phyloP scores from a whole-genome alignment of 2,329 filamentous ascomycete species.

The Alternaria burnsii region DNA sequence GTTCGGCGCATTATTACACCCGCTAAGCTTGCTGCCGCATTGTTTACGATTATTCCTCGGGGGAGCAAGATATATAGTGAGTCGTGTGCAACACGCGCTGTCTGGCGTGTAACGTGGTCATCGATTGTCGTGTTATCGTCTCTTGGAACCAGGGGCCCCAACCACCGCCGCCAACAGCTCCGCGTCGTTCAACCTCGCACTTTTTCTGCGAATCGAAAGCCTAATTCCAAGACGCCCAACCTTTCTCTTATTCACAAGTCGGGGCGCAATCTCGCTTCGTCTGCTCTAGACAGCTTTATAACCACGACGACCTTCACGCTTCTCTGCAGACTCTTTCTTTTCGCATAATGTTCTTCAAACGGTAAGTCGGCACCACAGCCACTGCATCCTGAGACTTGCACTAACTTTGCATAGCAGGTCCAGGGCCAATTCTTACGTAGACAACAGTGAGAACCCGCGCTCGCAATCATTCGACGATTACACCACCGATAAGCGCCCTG shows the following conservation, averaged over 20 bases:
- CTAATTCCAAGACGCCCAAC: constrained; percentile 17
- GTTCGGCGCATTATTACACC: not conserved
- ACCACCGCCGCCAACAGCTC: constrained; percentile 22
- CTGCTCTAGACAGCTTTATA: constrained; percentile 35
- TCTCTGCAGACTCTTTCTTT: constrained; percentile 28
- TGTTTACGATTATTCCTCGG: constrained; percentile 1
- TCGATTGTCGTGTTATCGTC: constrained; percentile 7
- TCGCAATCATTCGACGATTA: constrained; percentile 52
- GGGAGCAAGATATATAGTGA: not conserved
- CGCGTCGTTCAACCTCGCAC: constrained; percentile 23
- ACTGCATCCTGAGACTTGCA: not conserved
- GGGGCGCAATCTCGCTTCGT: constrained; percentile 29
- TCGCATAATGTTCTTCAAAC: constrained; percentile 59
- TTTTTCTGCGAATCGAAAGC: constrained; percentile 24
- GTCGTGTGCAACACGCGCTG: not conserved
- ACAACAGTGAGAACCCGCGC: constrained; percentile 55
- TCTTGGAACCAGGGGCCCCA: constrained; percentile 17
- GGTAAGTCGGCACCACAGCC: constrained; percentile 5
- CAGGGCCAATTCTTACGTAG: constrained; percentile 59
- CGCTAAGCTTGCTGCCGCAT: constrained; percentile 1
- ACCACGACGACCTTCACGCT: constrained; percentile 26
- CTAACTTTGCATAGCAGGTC: constrained; percentile 49
- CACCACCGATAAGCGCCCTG: constrained; percentile 51
- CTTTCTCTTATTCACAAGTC: constrained; percentile 21
- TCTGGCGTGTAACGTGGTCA: constrained; percentile 10